These are phyloP conservation scores for Saturnispora ahearnii DNA, from an alignment of 805 yeast genomes.

Conservation along the genomic window DNA sequence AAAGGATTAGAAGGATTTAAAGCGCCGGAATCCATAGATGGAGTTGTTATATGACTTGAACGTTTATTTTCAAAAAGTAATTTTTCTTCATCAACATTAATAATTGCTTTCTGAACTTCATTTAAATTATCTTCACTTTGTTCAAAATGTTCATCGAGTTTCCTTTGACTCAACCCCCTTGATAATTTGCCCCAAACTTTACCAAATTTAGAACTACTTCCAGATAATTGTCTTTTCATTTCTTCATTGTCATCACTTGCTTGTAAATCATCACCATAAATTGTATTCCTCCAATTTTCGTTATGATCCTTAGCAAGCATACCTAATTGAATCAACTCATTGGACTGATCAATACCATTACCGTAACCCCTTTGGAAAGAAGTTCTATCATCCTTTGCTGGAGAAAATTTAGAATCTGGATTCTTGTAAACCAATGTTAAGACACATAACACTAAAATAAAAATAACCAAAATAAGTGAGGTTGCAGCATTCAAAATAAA, in stretches of 20 bases:
- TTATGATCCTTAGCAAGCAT: conserved; percentile 75
- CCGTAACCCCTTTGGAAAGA: conserved; percentile 55
- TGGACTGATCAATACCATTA: conserved; percentile 15
- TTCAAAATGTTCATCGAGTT: not conserved
- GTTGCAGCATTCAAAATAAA: conserved; percentile 86
- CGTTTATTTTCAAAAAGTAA: not conserved
- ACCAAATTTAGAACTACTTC: conserved; percentile 1
- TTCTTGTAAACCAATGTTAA: conserved; percentile 64
- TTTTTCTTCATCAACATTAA: not conserved
- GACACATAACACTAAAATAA: conserved; percentile 59
- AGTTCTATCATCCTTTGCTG: conserved; percentile 86
- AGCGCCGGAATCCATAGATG: conserved; percentile 7
- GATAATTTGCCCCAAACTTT: conserved; percentile 6
- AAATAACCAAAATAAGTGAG: conserved; percentile 60
- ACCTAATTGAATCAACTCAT: conserved; percentile 66
- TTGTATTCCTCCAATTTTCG: conserved; percentile 62
- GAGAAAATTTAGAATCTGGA: conserved; percentile 82
- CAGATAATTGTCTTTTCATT: conserved; percentile 2
- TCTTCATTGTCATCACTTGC: not conserved
- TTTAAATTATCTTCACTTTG: not conserved
- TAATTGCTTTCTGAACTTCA: not conserved
- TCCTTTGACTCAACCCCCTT: conserved; percentile 3
- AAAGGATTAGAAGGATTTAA: conserved; percentile 6
- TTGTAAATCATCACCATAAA: conserved; percentile 33
- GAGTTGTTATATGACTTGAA: conserved; percentile 1